Evolutionary conservation across 768 basidiomycete genomes (phyloP), one percentile per base, ranked within the genome.

Genomic region (Lactarius hengduanensis): DNA sequence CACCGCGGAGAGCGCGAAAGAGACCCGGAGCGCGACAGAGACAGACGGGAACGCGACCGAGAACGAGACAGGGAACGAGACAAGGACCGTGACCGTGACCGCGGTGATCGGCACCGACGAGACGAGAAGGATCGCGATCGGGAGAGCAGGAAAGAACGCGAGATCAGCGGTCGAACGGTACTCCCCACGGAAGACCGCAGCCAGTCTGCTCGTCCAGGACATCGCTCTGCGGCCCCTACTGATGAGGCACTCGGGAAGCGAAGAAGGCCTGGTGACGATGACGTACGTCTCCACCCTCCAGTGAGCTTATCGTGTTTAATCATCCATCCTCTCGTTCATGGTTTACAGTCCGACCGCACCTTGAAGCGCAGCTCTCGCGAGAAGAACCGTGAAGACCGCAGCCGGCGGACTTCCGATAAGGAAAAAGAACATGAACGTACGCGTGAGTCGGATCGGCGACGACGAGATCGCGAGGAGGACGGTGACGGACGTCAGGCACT

Each of bases 301-400:
- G 28, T 40, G 32, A 61, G 26, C 50, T 43, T 56, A 20, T n/a
- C 53, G 13, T 54, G 45, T 32, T 59, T 36, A 55, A 40, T 40
- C 38, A 40, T 6, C 15, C 15, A 1, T 40, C 38, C 38, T 38
- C 15, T 11, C 38, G 6, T 40, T 32, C 26, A 43, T 40, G 64
- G 32, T 62, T 58, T 66, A 47, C 73, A 92, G 90, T 77, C 85
- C 67, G 91, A 93, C 60, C 84, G 91, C 70, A 81, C 82, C 40
- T 83, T 87, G n/a, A 93, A 93, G 75, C 87, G 91, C n/a, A 84
- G 85, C 65, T 88, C 91, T 64, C 86, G 91, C 58, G 90, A 90
- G 73, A 90, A 92, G 3, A 77, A 84, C 36, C 85, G 90, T 58
- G 91, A 92, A 63, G 91, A 92, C 45, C 82, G 90, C 41, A 78